These are phyloP conservation scores for Fusarium humuli DNA, from an alignment of 2,329 filamentous ascomycete genomes.

Conservation along the genomic window DNA sequence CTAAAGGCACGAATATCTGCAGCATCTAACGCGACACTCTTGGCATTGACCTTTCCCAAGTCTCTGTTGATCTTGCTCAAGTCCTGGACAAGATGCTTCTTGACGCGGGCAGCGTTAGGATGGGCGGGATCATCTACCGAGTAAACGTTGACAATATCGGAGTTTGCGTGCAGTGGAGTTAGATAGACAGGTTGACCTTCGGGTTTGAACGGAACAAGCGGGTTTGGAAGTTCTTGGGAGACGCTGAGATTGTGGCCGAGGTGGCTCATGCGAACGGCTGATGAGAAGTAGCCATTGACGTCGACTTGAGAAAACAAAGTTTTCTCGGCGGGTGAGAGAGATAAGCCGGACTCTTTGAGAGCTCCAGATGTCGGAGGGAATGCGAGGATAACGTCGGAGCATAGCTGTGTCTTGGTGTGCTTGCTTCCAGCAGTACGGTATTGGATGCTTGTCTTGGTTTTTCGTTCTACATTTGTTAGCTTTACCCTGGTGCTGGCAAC, in stretches of 20 bases:
- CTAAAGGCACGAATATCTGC: not conserved
- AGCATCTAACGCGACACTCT: rapidly evolving
- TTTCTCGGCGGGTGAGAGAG: not conserved
- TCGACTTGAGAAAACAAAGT: not conserved
- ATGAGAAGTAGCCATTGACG: conserved; percentile 1
- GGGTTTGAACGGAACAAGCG: not conserved
- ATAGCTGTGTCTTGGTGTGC: not conserved
- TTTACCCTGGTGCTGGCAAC: no score
- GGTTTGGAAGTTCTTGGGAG: not conserved
- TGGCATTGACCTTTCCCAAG: not conserved
- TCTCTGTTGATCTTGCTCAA: conserved; percentile 2
- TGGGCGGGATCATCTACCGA: not conserved
- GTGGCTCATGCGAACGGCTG: not conserved
- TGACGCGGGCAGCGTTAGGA: not conserved
- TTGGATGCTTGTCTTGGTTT: not conserved
- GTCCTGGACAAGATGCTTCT: not conserved
- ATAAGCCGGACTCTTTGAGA: not conserved
- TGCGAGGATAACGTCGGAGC: not conserved
- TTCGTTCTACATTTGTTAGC: not conserved
- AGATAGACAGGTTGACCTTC: conserved; percentile 1
- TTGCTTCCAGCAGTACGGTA: not conserved
- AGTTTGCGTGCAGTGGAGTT: not conserved
- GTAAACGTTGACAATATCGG: not conserved
- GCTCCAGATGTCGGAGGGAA: not conserved
- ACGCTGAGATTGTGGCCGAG: not conserved